Base-by-base conservation (phyloP, 2,329 filamentous ascomycete genomes). In the Nothomitra cinnamomea region DNA sequence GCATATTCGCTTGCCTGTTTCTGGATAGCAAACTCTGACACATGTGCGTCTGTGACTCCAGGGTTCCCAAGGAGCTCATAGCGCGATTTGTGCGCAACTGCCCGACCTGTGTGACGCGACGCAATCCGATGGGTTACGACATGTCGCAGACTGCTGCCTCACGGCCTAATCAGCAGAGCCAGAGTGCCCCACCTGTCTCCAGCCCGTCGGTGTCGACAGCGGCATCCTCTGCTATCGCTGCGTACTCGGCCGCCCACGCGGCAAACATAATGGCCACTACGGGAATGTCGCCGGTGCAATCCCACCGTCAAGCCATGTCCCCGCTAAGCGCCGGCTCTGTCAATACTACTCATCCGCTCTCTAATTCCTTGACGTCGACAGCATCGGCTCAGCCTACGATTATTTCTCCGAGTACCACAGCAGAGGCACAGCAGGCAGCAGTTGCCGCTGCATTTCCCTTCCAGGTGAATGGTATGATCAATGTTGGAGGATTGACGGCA, bases 11-110 rank as follows among this genome's bases (percentile, higher is more conserved):
- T 48, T 48, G 43, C 5, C 15, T 21, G 24, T 48, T 45, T 22
- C 19, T 45, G 19, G 42, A 13, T 32, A 10, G 28, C 28, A 32
- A 32, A 32, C 28, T 32, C 28, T 32, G 28, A 32, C 28, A 32
- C 28, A 32, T 32, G 28, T 32, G 28, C 28, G 28, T 32, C 28
- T 4, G 28, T 10, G 28, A 5, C 10, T 53, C n/a, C 49, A 51
- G 53, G 53, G 47, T 54, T 7, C 53, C 53, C 3, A 54, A 54
- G 32, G 53, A 54, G 21, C 53, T 54, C 19, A 52, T 54, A 22
- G 53, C 53, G 21, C 42, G 53, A 17, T 54, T 54, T 43, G 53
- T 54, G 35, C 53, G 53, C 19, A 32, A 51, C 17, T 54, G 53
- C 24, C 53, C 53, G 21, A 54, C 43, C n/a, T 54, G 53, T 40